Conservation (phyloP, 257 asterid genomes). For the Solanum corneliomulleri region DNA sequence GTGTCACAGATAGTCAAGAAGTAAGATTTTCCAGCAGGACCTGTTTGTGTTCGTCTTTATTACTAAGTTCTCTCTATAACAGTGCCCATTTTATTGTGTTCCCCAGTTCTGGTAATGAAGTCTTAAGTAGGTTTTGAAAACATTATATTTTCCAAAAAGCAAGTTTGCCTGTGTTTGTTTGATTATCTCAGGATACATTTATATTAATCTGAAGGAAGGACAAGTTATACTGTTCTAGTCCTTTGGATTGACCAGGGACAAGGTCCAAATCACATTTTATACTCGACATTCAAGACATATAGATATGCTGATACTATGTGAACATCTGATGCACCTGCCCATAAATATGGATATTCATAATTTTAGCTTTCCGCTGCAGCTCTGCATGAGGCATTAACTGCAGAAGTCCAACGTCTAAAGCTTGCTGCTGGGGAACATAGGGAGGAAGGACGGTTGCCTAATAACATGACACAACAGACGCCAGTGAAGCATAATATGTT, state of each 20-base stretch:
- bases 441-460: slow-evolving; percentile 40
- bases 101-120: neutral
- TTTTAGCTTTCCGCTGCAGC: slow-evolving; percentile 26
- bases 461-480: slow-evolving; percentile 20
- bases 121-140: neutral
- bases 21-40: neutral
- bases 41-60: neutral
- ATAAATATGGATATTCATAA: neutral
- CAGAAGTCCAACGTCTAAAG: slow-evolving; percentile 69
- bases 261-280: neutral
- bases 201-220: neutral
- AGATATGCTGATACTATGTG: neutral
- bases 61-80: neutral
- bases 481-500: slow-evolving; percentile 41
- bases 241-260: neutral
- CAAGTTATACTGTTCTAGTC: neutral
- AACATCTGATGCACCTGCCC: neutral
- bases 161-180: neutral
- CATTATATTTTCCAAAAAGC: neutral
- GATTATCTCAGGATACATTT: neutral
- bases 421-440: slow-evolving; percentile 33
- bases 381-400: slow-evolving; percentile 58
- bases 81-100: neutral
- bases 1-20: neutral
- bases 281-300: neutral